Evolutionary conservation across 768 basidiomycete species (phyloP).

Genomic region (Kwoniella bestiolae): DNA sequence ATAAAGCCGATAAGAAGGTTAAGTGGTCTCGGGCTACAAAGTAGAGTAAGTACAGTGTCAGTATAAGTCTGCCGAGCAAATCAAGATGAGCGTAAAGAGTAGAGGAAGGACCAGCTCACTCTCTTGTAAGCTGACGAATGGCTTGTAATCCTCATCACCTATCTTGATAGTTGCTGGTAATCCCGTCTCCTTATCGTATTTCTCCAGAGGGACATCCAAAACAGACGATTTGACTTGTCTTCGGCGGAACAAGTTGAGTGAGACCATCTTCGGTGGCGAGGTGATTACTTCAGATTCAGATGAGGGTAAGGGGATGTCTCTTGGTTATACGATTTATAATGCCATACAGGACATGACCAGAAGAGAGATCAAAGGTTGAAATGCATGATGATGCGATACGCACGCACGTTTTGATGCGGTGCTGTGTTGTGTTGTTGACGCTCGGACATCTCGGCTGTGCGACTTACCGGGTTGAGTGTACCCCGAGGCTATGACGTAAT

Average conservation of each 20-base stretch:
- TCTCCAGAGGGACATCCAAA: constrained; percentile 3
- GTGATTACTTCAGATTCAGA: background rate
- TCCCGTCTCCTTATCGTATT: constrained; percentile 5
- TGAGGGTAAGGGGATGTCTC: background rate
- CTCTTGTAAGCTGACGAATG: constrained; percentile 16
- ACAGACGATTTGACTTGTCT: constrained; percentile 14
- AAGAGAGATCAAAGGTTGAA: too few species aligned
- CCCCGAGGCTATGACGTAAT: too few species aligned
- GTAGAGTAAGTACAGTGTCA: background rate
- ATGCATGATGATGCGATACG: too few species aligned
- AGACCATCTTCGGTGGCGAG: constrained; percentile 1
- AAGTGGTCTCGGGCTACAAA: constrained; percentile 13
- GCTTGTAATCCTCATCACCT: background rate
- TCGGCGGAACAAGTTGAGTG: constrained; percentile 6
- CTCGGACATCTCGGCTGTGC: too few species aligned
- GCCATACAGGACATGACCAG: too few species aligned
- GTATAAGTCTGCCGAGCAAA: background rate
- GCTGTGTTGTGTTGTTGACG: too few species aligned
- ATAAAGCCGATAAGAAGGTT: constrained; percentile 6
- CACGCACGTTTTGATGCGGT: too few species aligned
- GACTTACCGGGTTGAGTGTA: too few species aligned
- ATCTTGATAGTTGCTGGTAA: constrained; percentile 3
- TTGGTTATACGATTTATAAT: too few species aligned
- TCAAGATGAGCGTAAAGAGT: background rate
- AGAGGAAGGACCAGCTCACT: constrained; percentile 1